Conservation (phyloP, 805 yeast genomes). For the Grigorovia transvaalensis region DNA sequence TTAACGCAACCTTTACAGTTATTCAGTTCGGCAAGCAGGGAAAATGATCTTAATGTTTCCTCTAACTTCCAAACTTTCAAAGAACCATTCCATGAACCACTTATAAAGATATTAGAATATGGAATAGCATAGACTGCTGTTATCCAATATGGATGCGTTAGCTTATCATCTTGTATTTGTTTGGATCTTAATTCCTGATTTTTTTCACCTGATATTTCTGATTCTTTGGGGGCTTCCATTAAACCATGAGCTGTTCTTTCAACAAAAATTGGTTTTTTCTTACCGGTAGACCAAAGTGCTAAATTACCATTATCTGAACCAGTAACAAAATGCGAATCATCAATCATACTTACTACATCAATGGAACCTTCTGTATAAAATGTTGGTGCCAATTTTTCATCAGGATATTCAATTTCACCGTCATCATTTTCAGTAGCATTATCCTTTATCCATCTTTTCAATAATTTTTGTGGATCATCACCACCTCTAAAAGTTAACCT, state of each 20-base stretch:
- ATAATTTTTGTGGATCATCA: slow-evolving; percentile 41
- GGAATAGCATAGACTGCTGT: slow-evolving; percentile 77
- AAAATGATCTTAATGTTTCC: slow-evolving; percentile 53
- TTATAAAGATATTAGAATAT: slow-evolving; percentile 68
- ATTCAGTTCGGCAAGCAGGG: slow-evolving; percentile 42
- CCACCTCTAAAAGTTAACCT: slow-evolving; percentile 91
- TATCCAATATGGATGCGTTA: slow-evolving; percentile 71
- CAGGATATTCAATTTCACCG: slow-evolving; percentile 23
- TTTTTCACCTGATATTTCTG: slow-evolving; percentile 45
- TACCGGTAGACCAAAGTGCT: slow-evolving; percentile 80
- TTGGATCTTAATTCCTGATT: slow-evolving; percentile 27
- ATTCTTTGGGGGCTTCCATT: slow-evolving; percentile 38
- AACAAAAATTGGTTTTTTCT: slow-evolving; percentile 75
- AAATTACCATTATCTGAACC: slow-evolving; percentile 93
- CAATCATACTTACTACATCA: slow-evolving; percentile 83
- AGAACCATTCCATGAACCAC: slow-evolving; percentile 82
- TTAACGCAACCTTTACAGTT: slow-evolving; percentile 64
- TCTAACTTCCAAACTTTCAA: slow-evolving; percentile 70
- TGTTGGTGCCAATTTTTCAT: slow-evolving; percentile 27
- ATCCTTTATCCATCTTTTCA: slow-evolving; percentile 29
- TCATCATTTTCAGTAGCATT: slow-evolving; percentile 23
- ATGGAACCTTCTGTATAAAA: slow-evolving; percentile 74
- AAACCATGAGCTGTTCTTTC: slow-evolving; percentile 71
- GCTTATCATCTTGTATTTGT: slow-evolving; percentile 46
- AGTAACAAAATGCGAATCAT: slow-evolving; percentile 85